Conservation (phyloP, 208 protist genomes). For the Leishmania amazonensis region DNA sequence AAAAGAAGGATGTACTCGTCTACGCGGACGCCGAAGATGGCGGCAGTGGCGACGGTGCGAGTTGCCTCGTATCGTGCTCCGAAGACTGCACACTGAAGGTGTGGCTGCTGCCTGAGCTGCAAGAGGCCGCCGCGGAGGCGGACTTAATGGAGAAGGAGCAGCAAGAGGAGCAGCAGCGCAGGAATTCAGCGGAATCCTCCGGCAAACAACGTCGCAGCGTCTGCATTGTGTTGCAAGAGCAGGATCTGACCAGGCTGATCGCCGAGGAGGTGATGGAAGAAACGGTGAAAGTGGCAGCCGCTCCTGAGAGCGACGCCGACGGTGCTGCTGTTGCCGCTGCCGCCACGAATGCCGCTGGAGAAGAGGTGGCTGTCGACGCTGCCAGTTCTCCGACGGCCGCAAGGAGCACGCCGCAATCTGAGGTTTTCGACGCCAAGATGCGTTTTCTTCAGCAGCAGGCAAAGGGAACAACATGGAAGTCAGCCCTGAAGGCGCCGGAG, state of each 20-base stretch:
- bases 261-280: slow-evolving; percentile 28
- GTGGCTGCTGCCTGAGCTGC: slow-evolving; percentile 69
- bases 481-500: slow-evolving; percentile 59
- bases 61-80: slow-evolving; percentile 58
- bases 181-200: slow-evolving; percentile 2
- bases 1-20: slow-evolving; percentile 45
- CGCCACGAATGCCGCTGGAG: neutral
- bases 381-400: neutral
- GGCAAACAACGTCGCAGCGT: slow-evolving; percentile 26
- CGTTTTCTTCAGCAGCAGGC: slow-evolving; percentile 30
- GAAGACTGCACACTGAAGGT: slow-evolving; percentile 63
- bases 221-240: slow-evolving; percentile 57
- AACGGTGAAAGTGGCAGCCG: neutral
- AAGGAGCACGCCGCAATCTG: neutral
- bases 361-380: slow-evolving; percentile 7
- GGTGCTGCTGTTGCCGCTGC: neutral
- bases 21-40: slow-evolving; percentile 28
- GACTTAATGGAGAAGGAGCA: slow-evolving; percentile 32
- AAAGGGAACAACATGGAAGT: slow-evolving; percentile 35
- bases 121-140: slow-evolving; percentile 45
- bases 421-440: slow-evolving; percentile 15
- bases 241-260: neutral
- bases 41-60: slow-evolving; percentile 12
- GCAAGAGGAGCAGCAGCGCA: slow-evolving; percentile 40
- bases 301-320: neutral